Conservation (phyloP, 768 basidiomycete genomes). For the Wakefieldia striispora region DNA sequence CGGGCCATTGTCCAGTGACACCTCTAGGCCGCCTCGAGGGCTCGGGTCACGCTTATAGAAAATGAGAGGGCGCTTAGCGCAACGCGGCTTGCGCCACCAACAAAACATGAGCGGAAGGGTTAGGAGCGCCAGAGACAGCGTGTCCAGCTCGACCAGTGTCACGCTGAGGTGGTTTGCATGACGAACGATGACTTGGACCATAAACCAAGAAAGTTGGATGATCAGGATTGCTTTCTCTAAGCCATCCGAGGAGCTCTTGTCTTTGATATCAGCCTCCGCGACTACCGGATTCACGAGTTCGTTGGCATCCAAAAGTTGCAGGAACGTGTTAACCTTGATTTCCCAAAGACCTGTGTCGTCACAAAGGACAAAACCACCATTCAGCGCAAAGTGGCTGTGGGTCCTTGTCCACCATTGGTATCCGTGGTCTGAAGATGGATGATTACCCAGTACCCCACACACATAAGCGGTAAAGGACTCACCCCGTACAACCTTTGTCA, state of each 20-base stretch:
- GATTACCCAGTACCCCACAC: neutral
- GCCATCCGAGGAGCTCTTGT: neutral
- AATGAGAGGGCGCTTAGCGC: neutral
- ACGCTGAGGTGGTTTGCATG: neutral
- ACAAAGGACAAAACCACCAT: neutral
- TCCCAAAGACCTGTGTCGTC: neutral
- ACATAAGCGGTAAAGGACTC: too few relatives aligned
- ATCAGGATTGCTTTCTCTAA: neutral
- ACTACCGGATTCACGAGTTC: neutral
- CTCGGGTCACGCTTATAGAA: neutral
- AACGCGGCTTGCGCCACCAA: slow-evolving; percentile 1
- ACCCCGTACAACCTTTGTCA: too few relatives aligned
- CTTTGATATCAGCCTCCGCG: neutral
- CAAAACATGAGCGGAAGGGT: neutral
- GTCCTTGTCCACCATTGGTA: slow-evolving; percentile 1
- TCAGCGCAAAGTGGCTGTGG: neutral
- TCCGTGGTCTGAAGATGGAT: neutral
- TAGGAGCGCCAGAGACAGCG: neutral
- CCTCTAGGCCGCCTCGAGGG: neutral
- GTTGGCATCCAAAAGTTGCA: neutral
- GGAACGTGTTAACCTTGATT: neutral
- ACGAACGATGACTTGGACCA: neutral
- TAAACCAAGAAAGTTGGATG: neutral
- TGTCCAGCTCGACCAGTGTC: neutral
- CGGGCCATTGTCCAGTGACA: neutral